Conservation (phyloP, 202 grass and related monocot genomes). For the Tripidium arundinaceum region DNA sequence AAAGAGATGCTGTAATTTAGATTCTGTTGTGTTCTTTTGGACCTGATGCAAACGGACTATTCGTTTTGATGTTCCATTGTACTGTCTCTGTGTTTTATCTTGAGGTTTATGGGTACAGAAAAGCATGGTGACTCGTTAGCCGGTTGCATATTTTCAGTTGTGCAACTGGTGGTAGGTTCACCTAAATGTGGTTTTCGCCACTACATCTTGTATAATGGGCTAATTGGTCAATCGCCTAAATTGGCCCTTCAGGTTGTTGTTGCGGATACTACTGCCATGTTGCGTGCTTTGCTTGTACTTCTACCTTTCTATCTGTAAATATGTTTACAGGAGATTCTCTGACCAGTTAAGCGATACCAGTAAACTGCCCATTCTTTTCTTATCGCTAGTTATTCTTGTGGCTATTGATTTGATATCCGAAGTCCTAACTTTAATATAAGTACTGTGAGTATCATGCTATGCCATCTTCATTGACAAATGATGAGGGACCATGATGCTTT, state of each 20-base stretch:
- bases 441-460: neutral
- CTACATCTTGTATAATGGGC: neutral
- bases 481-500: neutral
- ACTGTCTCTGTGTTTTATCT: neutral
- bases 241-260: slow-evolving; percentile 6
- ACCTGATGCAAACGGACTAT: neutral
- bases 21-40: neutral
- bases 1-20: neutral
- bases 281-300: neutral
- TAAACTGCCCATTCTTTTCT: neutral
- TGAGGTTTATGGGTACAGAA: neutral
- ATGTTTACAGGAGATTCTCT: neutral
- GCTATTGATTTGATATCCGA: neutral
- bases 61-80: neutral
- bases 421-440: neutral
- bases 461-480: neutral
- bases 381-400: neutral
- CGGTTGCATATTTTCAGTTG: neutral
- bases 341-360: neutral
- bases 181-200: neutral
- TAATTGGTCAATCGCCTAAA: neutral
- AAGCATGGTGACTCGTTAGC: slow-evolving; percentile 7
- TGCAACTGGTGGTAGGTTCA: slow-evolving; percentile 30
- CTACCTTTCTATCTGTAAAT: neutral
- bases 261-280: neutral